These are phyloP conservation scores for Cylindrotheca fusiformis DNA, from an alignment of 108 stramenopile species.

Conservation along the genomic window DNA sequence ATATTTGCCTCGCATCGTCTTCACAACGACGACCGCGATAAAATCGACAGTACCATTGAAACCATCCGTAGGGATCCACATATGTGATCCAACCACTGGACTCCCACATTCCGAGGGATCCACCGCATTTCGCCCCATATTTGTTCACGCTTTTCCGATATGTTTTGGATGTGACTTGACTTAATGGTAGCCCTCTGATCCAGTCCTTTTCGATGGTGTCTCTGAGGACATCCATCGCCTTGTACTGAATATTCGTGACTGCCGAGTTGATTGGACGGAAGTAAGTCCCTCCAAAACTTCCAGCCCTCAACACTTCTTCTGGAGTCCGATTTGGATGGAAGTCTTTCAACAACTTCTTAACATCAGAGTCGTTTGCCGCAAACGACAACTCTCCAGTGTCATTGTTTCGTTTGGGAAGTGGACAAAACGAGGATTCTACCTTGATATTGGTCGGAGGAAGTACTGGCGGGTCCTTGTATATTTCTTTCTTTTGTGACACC, in stretches of 20 bases:
- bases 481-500: conserved; percentile 61
- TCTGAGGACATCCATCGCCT: conserved; percentile 58
- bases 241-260: conserved; percentile 81
- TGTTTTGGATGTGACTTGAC: conserved; percentile 58
- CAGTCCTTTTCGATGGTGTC: conserved; percentile 62
- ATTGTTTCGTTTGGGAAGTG: conserved; percentile 48
- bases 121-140: conserved; percentile 92
- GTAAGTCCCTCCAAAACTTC: conserved; percentile 96
- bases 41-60: conserved; percentile 98
- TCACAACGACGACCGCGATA: conserved; percentile 84
- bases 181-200: conserved; percentile 66
- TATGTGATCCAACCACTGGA: conserved; percentile 84
- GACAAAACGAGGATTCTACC: conserved; percentile 32
- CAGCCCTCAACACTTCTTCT: conserved; percentile 87
- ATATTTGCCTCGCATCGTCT: conserved; percentile 89
- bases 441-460: conserved; percentile 53
- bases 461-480: conserved; percentile 84
- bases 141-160: conserved; percentile 79
- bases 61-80: conserved; percentile 96
- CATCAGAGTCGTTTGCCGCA: conserved; percentile 16
- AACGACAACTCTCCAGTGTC: conserved; percentile 63
- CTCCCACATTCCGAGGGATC: conserved; percentile 93
- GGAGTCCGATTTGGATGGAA: conserved; percentile 95
- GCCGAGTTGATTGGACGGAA: conserved; percentile 88
- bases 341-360: conserved; percentile 44